A percentile compares a stretch with the other conserved stretches of the same genome.
phyloP scores from a whole-genome alignment of 2,329 filamentous ascomycete species.

The Cladorrhinum sp. region DNA sequence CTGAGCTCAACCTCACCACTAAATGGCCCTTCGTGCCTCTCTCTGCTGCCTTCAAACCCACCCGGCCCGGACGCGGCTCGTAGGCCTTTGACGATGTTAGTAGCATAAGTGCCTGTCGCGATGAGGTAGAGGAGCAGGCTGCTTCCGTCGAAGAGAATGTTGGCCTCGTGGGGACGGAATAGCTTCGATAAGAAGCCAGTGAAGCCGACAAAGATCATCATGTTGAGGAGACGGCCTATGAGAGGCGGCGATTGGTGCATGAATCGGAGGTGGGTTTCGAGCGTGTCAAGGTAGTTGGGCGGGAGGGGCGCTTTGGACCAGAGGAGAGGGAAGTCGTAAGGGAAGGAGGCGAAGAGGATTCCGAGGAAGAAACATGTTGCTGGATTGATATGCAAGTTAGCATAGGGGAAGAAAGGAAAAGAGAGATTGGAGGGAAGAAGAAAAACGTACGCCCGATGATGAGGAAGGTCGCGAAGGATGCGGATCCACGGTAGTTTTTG shows the following conservation, averaged over 20 bases:
- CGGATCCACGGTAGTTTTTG: constrained; percentile 55
- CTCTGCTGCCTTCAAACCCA: constrained; percentile 5
- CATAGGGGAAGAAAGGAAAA: constrained; percentile 15
- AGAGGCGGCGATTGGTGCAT: constrained; percentile 88
- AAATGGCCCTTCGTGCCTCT: constrained; percentile 37
- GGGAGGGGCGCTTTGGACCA: constrained; percentile 68
- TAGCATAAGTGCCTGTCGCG: constrained; percentile 86
- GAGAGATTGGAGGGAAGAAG: constrained; percentile 19
- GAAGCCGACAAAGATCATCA: constrained; percentile 83
- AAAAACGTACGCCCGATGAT: constrained; percentile 82
- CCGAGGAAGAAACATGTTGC: constrained; percentile 96
- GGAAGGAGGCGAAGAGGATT: constrained; percentile 93
- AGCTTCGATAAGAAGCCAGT: constrained; percentile 90
- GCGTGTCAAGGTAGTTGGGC: constrained; percentile 71
- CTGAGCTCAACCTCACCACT: constrained; percentile 68
- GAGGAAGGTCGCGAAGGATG: constrained; percentile 91
- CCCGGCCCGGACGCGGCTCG: constrained; percentile 62
- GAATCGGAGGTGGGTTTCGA: constrained; percentile 87
- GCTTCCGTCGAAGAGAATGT: constrained; percentile 89
- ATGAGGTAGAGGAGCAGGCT: constrained; percentile 80
- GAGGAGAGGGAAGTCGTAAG: constrained; percentile 90
- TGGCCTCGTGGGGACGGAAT: constrained; percentile 88
- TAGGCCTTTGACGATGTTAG: constrained; percentile 95
- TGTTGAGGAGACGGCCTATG: constrained; percentile 90
- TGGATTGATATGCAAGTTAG: constrained; percentile 34